Evolutionary conservation across 495 filamentous ascomycete genomes (phyloP), one percentile per base, ranked within the genome.

Genomic region (Annulohypoxylon moriforme): DNA sequence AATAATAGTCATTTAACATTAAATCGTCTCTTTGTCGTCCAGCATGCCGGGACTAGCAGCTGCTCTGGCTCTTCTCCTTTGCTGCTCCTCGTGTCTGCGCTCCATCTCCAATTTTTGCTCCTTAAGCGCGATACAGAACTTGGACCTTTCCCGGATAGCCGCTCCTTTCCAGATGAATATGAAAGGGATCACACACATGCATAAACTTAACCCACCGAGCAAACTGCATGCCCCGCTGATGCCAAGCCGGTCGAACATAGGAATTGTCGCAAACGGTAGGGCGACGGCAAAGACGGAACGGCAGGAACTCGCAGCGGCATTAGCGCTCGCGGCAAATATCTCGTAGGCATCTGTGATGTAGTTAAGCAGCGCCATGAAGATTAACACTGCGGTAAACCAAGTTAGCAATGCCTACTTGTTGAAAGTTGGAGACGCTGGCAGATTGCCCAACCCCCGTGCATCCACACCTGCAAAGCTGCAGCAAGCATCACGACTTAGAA

Each of bases 321-420:
- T 82, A 1, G 92, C 92, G 18, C 84, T 87, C 3, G 92, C 92
- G 0, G 92, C 89, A 75, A 89, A 93, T 58, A 90, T 86, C 57
- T 87, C 86, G 77, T 94, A 94, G 9, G 91, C 91, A 73, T 94
- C 92, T 10, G 90, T 90, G 24, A 93, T 81, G 67, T 93, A 94
- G 70, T 92, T 93, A 3, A 92, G 79, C 14, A 90, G 79, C 0
- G 85, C 84, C 58, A 89, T 89, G 78, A 91, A 91, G 22, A 89
- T 84, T 2, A 87, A 81, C 27, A 88, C 69, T 72, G 31, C n/a
- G 27, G 5, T 5, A 31, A 27, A 11, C 8, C 0, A 33, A 25
- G 44, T 72, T 53, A 72, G 63, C 34, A 24, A 42, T 58, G 34
- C 1, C 13, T 14, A 14, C 47, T 7, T 29, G 24, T 29, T 29